Evolutionary conservation across 2,329 filamentous ascomycete species (phyloP).

Genomic region (Aspergillus cejpii): DNA sequence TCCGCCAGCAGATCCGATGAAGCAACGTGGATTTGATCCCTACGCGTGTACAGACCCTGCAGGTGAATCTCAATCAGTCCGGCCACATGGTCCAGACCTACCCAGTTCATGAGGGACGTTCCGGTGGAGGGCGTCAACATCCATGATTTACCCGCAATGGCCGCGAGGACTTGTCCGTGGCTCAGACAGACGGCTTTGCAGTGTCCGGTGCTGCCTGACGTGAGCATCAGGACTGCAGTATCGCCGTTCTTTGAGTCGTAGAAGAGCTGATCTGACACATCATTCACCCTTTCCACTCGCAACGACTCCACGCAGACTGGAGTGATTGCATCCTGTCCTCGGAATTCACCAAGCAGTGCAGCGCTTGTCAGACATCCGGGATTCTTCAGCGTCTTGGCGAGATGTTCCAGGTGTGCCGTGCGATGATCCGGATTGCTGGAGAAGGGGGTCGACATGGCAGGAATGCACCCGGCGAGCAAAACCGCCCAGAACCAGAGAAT

Average conservation of each 20-base stretch:
- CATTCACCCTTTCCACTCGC: too few relatives aligned
- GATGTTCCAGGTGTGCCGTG: constrained; percentile 26
- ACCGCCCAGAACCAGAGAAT: constrained; percentile 42
- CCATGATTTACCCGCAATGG: constrained; percentile 39
- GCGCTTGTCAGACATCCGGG: constrained; percentile 7
- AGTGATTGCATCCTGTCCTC: constrained; percentile 2
- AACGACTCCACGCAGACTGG: constrained; percentile 7
- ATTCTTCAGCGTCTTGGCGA: constrained; percentile 14
- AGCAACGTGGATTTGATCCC: constrained; percentile 19
- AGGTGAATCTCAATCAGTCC: constrained; percentile 49
- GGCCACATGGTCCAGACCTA: constrained; percentile 51
- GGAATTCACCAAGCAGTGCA: constrained; percentile 3
- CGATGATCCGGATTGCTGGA: constrained; percentile 24
- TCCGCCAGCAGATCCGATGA: constrained; percentile 17
- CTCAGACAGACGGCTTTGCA: constrained; percentile 46
- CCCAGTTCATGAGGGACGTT: constrained; percentile 47
- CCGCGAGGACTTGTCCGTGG: constrained; percentile 40
- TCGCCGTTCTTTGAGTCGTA: constrained; percentile 1
- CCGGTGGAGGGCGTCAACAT: constrained; percentile 12
- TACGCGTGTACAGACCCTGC: constrained; percentile 34
- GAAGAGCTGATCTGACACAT: too few relatives aligned
- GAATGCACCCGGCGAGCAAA: constrained; percentile 33
- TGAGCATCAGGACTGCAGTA: constrained; percentile 45
- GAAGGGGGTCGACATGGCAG: constrained; percentile 35
- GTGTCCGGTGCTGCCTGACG: constrained; percentile 48